phyloP scores from a whole-genome alignment of 192 early-diverging fungal genomes.

The Coemansia sp. region DNA sequence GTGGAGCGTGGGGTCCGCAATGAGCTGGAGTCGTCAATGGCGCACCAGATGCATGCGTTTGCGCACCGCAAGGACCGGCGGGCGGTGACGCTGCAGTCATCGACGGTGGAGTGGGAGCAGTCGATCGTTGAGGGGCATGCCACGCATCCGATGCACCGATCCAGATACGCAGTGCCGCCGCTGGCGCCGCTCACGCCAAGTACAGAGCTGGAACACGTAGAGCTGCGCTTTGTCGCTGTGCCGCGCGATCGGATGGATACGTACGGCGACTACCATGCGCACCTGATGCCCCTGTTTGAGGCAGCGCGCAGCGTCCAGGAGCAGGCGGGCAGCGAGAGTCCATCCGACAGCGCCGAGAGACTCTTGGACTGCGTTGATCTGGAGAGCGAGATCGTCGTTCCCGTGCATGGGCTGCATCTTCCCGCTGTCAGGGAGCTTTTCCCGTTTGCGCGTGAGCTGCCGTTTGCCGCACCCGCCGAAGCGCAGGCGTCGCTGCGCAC shows the following conservation, averaged over 20 bases:
- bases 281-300: conserved; percentile 40
- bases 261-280: conserved; percentile 50
- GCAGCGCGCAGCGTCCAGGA: conserved; percentile 7
- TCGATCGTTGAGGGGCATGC: conserved; percentile 66
- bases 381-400: conserved; percentile 49
- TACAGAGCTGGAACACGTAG: conserved; percentile 42
- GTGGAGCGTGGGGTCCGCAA: conserved; percentile 35
- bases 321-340: not conserved
- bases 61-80: conserved; percentile 18
- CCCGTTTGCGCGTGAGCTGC: conserved; percentile 44
- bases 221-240: conserved; percentile 54
- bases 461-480: conserved; percentile 37
- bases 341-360: not conserved
- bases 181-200: conserved; percentile 50
- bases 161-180: conserved; percentile 57
- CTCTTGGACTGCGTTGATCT: conserved; percentile 27
- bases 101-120: conserved; percentile 66
- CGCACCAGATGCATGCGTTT: conserved; percentile 54
- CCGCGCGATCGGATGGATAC: conserved; percentile 40
- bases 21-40: conserved; percentile 59
- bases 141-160: conserved; percentile 68
- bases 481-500: conserved; percentile 64
- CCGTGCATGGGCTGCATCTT: conserved; percentile 62
- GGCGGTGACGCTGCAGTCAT: conserved; percentile 35
- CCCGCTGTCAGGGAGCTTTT: conserved; percentile 57